Evolutionary conservation across 495 filamentous ascomycete genomes (phyloP).

Genomic region (Hyphodiscus hymeniophilus): DNA sequence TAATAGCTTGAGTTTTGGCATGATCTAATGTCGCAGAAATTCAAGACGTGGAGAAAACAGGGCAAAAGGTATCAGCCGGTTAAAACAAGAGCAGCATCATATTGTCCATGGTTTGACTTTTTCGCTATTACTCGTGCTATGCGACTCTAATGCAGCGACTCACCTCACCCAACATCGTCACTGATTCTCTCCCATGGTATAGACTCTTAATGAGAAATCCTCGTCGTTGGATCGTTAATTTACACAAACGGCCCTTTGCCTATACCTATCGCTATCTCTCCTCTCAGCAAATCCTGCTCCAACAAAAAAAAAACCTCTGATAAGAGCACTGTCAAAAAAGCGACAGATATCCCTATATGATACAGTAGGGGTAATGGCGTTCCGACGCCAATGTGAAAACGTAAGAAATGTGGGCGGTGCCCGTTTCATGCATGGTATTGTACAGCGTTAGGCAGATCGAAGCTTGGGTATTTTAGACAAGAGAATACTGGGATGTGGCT

Average conservation of each 20-base stretch:
- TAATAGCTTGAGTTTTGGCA: too few species aligned
- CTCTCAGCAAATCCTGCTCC: slow-evolving; percentile 4
- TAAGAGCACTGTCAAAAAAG: slow-evolving; percentile 19
- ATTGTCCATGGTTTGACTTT: too few species aligned
- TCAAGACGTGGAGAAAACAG: too few species aligned
- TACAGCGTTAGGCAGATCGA: slow-evolving; percentile 9
- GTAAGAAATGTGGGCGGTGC: slow-evolving; percentile 15
- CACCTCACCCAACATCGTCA: too few species aligned
- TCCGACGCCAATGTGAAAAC: slow-evolving; percentile 20
- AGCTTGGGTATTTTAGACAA: slow-evolving; percentile 10
- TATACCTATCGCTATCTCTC: background rate
- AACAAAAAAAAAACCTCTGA: slow-evolving; percentile 19
- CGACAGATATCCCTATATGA: slow-evolving; percentile 10
- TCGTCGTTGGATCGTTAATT: slow-evolving; percentile 17
- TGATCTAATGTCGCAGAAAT: too few species aligned
- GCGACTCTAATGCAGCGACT: too few species aligned
- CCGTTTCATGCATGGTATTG: slow-evolving; percentile 6
- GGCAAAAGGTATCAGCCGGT: too few species aligned
- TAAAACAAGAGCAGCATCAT: too few species aligned
- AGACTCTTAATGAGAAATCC: slow-evolving; percentile 11
- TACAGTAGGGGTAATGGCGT: slow-evolving; percentile 18
- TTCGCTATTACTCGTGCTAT: too few species aligned
- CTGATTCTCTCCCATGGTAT: background rate
- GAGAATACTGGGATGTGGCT: slow-evolving; percentile 22
- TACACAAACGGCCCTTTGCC: slow-evolving; percentile 10